Evolutionary conservation across 306 rosid species (phyloP), one percentile per base, ranked within the genome.

Genomic region (Vigna unguiculata): DNA sequence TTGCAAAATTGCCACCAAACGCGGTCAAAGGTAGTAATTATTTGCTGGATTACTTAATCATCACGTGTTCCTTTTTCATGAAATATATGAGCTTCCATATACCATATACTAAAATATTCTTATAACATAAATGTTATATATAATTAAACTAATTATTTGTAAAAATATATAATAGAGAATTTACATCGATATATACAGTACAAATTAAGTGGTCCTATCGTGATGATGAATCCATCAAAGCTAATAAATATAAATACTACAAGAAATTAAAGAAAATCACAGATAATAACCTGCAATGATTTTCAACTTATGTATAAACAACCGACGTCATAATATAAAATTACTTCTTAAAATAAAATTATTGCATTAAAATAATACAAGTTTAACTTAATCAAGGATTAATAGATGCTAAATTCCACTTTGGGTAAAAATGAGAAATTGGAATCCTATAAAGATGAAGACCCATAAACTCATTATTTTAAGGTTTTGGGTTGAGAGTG

Each of bases 1-100:
- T 79, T 63, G 28, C 61, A 69, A 83, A 75, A 38, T 64, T 55
- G 72, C 79, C 84, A 80, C 76, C 76, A 80, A 80, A 75, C 24
- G 40, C 61, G 76, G 76, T 83, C 84, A 80, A 79, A 80, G 71
- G 19, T 19, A 11, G 78, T 62, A 81, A 82, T 72, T 69, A 72
- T 66, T 58, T 68, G 74, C 32, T 51, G 74, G 77, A 80, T 71
- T 84, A 77, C 81, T 66, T 80, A 80, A 47, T 69, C 49, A 55
- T 55, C 79, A 71, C 79, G 67, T 80, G 76, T 79, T 63, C 48
- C 71, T 36, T 70, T 52, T 43, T 75, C 63, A 30, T 49, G 59
- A 70, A 62, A 75, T 30, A 75, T 28, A 41, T 51, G 43, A 53
- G 21, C 58, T 57, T 58, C 20, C 1, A 55, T 24, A 65, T 3